A percentile compares a stretch with the other conserved stretches of the same genome.
phyloP scores from a whole-genome alignment of 495 filamentous ascomycete genomes.

The Hypoxylon crocopeplum region DNA sequence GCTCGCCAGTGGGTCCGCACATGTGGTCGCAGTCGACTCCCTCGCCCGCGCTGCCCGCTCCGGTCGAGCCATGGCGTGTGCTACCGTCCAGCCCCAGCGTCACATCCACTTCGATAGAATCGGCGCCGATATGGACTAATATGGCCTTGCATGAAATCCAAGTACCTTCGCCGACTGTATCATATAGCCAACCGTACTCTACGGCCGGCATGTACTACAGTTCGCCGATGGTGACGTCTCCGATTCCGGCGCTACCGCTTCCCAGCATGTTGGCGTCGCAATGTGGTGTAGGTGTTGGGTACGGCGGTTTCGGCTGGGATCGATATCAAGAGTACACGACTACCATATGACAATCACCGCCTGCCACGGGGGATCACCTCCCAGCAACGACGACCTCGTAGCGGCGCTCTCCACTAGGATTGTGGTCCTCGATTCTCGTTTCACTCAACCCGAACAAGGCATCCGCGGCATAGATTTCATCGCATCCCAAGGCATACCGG shows the following conservation, averaged over 20 bases:
- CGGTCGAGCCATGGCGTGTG: constrained; percentile 92
- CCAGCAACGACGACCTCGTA: constrained; percentile 50
- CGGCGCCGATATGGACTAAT: constrained; percentile 79
- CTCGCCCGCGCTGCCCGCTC: constrained; percentile 62
- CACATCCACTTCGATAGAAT: constrained; percentile 71
- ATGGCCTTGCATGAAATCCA: constrained; percentile 74
- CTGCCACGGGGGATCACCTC: constrained; percentile 45
- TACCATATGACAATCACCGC: constrained; percentile 67
- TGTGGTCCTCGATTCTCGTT: constrained; percentile 25
- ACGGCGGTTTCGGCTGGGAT: constrained; percentile 81
- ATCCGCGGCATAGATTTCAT: constrained; percentile 40
- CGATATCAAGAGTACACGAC: constrained; percentile 67
- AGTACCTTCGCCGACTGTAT: constrained; percentile 74
- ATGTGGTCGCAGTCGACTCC: constrained; percentile 77
- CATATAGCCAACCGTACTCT: constrained; percentile 80
- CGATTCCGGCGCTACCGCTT: constrained; percentile 80
- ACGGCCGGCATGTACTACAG: constrained; percentile 69
- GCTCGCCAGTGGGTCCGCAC: constrained; percentile 75
- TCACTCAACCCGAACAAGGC: constrained; percentile 25
- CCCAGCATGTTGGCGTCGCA: constrained; percentile 88
- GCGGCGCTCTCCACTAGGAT: constrained; percentile 25
- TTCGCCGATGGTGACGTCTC: constrained; percentile 66
- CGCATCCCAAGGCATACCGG: constrained; percentile 44
- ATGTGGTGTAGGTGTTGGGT: constrained; percentile 80
- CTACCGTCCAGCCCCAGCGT: constrained; percentile 86